phyloP scores from a whole-genome alignment of 805 yeast species.

The Candida bentonensis region DNA sequence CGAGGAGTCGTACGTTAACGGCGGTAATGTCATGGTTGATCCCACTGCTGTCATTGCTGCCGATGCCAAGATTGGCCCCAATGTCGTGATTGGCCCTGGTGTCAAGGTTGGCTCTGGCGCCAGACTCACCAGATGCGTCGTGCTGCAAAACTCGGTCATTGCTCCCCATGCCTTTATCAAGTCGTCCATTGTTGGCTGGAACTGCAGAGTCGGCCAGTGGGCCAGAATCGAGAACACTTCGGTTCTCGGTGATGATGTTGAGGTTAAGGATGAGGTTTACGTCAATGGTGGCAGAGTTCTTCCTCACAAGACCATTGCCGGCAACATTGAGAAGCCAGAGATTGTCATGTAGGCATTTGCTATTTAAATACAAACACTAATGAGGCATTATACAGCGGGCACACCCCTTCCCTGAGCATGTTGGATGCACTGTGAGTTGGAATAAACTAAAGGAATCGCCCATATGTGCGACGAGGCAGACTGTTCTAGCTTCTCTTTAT shows the following conservation, averaged over 20 bases:
- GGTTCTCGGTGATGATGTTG: slow-evolving; percentile 97
- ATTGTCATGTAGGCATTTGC: slow-evolving; percentile 99
- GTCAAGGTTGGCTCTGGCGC: slow-evolving; percentile 96
- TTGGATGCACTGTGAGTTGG: too few species aligned
- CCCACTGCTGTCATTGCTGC: slow-evolving; percentile 89
- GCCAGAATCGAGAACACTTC: slow-evolving; percentile 97
- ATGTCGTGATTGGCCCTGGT: slow-evolving; percentile 94
- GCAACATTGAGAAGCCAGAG: slow-evolving; percentile 94
- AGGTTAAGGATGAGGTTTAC: slow-evolving; percentile 95
- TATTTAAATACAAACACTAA: too few species aligned
- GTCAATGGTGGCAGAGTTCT: slow-evolving; percentile 98
- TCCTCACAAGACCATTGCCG: slow-evolving; percentile 94
- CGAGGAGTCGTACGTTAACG: slow-evolving; percentile 59
- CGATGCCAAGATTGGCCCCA: slow-evolving; percentile 93
- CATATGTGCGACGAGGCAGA: too few species aligned
- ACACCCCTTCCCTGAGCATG: too few species aligned
- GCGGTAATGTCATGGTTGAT: slow-evolving; percentile 88
- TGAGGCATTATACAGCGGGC: too few species aligned
- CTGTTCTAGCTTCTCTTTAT: too few species aligned
- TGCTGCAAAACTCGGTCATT: slow-evolving; percentile 78
- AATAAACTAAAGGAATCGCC: too few species aligned
- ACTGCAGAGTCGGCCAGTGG: slow-evolving; percentile 96
- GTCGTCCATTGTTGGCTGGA: slow-evolving; percentile 98
- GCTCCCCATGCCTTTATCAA: slow-evolving; percentile 97
- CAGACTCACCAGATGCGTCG: slow-evolving; percentile 90